These are phyloP conservation scores for Albophoma yamanashiensis DNA, from an alignment of 2,329 filamentous ascomycete species.

Conservation along the genomic window DNA sequence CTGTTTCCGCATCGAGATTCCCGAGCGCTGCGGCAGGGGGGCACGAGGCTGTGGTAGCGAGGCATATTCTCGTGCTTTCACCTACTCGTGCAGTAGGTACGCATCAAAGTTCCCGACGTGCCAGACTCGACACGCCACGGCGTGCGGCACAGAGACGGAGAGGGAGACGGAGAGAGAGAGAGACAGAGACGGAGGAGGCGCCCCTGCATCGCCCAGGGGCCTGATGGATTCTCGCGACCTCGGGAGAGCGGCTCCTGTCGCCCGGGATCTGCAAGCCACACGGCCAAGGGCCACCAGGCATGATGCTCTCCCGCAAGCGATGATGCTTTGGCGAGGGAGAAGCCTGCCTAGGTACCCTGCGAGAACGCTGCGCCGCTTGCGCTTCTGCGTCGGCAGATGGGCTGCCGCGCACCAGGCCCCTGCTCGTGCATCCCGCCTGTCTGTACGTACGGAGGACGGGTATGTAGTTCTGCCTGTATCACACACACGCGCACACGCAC, in stretches of 20 bases:
- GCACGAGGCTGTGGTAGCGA: not conserved
- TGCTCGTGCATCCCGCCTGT: not conserved
- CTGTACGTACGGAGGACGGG: not conserved
- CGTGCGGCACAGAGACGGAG: not conserved
- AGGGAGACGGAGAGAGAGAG: not conserved
- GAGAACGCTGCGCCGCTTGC: not conserved
- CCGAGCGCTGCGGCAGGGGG: not conserved
- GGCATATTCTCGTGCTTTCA: not conserved
- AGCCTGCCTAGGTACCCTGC: not conserved
- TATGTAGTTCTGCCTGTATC: not conserved
- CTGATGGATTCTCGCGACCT: not conserved
- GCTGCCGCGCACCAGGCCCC: not conserved
- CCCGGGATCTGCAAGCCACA: not conserved
- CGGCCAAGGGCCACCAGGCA: not conserved
- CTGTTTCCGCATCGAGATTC: not conserved
- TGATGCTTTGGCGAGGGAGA: not conserved
- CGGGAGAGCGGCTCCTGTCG: not conserved
- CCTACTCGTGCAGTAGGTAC: too few species aligned
- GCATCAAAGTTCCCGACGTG: not conserved
- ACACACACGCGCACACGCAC: not conserved
- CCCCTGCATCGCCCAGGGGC: not conserved
- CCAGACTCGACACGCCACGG: not conserved
- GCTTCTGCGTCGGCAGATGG: not conserved
- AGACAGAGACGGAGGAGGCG: not conserved
- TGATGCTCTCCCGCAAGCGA: not conserved